These are phyloP conservation scores for Penicillium aurantiogriseum DNA, from an alignment of 2,329 filamentous ascomycete genomes.

Conservation along the genomic window DNA sequence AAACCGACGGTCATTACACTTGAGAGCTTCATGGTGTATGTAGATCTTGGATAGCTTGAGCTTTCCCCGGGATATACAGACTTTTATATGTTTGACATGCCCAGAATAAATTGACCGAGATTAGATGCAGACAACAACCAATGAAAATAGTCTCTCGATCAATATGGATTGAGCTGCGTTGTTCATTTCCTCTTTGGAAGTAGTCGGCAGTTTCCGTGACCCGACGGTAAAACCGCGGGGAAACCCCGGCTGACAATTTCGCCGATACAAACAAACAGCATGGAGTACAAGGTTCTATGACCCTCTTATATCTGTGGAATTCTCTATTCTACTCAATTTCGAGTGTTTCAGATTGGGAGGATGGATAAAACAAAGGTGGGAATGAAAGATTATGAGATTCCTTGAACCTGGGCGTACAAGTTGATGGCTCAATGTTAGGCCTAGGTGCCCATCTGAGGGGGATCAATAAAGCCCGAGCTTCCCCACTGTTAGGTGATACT, in stretches of 20 bases:
- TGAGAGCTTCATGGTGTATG: constrained; percentile 1
- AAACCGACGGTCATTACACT: neutral
- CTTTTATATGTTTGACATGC: neutral
- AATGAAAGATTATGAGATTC: too few species aligned
- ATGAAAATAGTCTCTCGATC: neutral
- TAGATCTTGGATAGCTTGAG: neutral
- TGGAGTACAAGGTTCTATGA: too few species aligned
- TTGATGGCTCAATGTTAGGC: neutral
- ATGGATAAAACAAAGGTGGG: too few species aligned
- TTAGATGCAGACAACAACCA: neutral
- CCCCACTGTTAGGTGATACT: neutral
- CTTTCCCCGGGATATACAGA: neutral
- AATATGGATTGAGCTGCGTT: neutral
- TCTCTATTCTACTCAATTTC: neutral
- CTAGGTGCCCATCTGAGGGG: neutral
- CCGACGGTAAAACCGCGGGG: constrained; percentile 7
- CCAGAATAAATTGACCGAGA: neutral
- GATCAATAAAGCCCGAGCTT: neutral
- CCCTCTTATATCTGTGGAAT: neutral
- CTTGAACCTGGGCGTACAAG: neutral
- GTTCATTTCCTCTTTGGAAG: constrained; percentile 6
- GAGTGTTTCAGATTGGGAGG: too few species aligned
- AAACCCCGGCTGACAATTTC: constrained; percentile 6
- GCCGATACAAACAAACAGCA: neutral
- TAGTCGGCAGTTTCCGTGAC: constrained; percentile 2